Evolutionary conservation across 495 filamentous ascomycete species (phyloP).

Genomic region (Aspergillus cavernicola): DNA sequence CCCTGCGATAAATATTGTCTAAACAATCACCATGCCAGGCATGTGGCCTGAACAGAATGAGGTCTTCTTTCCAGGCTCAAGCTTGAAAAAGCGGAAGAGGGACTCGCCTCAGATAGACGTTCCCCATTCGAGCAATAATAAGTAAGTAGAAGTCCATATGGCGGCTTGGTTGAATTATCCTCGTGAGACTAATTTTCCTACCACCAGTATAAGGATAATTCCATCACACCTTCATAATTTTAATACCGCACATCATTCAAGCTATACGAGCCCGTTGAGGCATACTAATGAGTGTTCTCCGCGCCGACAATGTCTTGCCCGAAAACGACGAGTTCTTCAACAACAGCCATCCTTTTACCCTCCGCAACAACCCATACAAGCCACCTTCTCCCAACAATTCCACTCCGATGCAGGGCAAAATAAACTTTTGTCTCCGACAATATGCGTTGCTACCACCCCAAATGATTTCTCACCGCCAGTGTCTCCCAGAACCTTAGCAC

Average conservation of each 20-base stretch:
- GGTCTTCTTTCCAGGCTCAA: slow-evolving; percentile 11
- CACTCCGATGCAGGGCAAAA: slow-evolving; percentile 9
- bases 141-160: slow-evolving; percentile 22
- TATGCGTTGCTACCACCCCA: slow-evolving; percentile 18
- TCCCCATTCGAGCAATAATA: slow-evolving; percentile 20
- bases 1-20: not conserved
- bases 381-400: slow-evolving; percentile 10
- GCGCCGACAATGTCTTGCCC: slow-evolving; percentile 29
- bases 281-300: slow-evolving; percentile 20
- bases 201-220: slow-evolving; percentile 14
- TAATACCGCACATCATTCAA: slow-evolving; percentile 19
- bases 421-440: slow-evolving; percentile 23
- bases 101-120: slow-evolving; percentile 24
- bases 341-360: slow-evolving; percentile 19
- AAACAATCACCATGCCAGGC: slow-evolving; percentile 24
- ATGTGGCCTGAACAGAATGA: slow-evolving; percentile 22
- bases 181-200: not conserved
- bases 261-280: slow-evolving; percentile 17
- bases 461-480: slow-evolving; percentile 33
- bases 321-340: slow-evolving; percentile 35
- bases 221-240: slow-evolving; percentile 5
- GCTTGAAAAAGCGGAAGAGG: slow-evolving; percentile 36
- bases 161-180: not conserved
- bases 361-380: slow-evolving; percentile 1
- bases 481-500: slow-evolving; percentile 34